A percentile compares a stretch with the other conserved stretches of the same genome.
These are phyloP conservation scores for Tricladium varicosporioides DNA, from an alignment of 2,329 filamentous ascomycete genomes.

Conservation along the genomic window DNA sequence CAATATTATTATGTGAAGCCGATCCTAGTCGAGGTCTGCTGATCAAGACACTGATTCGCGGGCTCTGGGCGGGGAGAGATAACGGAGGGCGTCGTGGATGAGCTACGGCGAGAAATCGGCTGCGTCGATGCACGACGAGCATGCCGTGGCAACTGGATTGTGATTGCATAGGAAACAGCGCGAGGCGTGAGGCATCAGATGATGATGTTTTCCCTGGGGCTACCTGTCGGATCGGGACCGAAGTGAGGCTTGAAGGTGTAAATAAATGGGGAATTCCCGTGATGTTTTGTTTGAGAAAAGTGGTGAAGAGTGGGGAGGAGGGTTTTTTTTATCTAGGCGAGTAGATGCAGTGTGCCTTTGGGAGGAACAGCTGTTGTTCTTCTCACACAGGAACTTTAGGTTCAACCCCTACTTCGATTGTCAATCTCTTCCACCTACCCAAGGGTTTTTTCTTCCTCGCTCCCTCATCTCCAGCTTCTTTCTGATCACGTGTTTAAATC, in stretches of 20 bases:
- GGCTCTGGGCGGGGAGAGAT: slow-evolving; percentile 19
- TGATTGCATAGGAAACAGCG: neutral
- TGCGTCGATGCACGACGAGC: neutral
- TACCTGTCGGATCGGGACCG: neutral
- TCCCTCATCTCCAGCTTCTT: too few species aligned
- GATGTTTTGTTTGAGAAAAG: neutral
- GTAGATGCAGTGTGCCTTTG: too few species aligned
- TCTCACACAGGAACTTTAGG: neutral
- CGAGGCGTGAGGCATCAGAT: neutral
- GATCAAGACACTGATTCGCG: slow-evolving; percentile 18
- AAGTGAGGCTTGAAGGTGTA: neutral
- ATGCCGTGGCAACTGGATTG: slow-evolving; percentile 1
- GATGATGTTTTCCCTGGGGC: neutral
- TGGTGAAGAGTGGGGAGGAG: neutral
- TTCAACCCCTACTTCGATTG: neutral
- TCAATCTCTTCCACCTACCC: too few species aligned
- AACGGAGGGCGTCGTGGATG: slow-evolving; percentile 16
- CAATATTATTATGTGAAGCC: slow-evolving; percentile 14
- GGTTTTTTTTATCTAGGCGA: neutral
- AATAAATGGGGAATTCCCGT: neutral
- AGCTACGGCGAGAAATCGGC: slow-evolving; percentile 21
- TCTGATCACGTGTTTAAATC: too few species aligned
- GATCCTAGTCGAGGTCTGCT: slow-evolving; percentile 7
- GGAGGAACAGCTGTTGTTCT: too few species aligned
- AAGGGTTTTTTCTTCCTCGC: too few species aligned